Evolutionary conservation across 176 grass and related monocot species (phyloP), one percentile per base, ranked within the genome.

Genomic region (Oryza glumipatula): DNA sequence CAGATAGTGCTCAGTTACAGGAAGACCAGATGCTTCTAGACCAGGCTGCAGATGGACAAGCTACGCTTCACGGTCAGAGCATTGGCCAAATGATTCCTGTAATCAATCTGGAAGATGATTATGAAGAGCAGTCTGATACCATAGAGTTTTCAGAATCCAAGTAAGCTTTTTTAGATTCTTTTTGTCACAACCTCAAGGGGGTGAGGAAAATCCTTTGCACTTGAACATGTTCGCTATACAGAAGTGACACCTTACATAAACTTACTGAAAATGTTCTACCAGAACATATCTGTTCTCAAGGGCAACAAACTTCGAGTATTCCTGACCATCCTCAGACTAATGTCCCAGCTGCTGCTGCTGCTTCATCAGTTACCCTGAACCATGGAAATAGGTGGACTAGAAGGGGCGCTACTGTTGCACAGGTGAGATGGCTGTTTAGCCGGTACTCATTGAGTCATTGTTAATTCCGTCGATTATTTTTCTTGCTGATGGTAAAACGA

Each of bases 71-170:
- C 9, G 44, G 54, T 64, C 41, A 76, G 21, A 49, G 26, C 15
- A 80, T 70, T 71, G 65, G 84, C 0, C 23, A 47, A 80, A 76
- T 65, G 39, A 86, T 87, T 70, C 76, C 80, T 78, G 35, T 85
- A 49, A 90, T 93, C 73, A 68, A 85, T 90, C 54, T 87, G 41
- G 91, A 84, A 65, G 84, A 82, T 68, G 85, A 78, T 68, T 80
- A 48, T 1, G 44, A 78, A 90, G 81, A 84, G 68, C 74, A 89
- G 21, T 60, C 71, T 77, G 61, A 78, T 77, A 85, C 73, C 60
- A 77, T 36, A 65, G 72, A 82, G 12, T 61, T 84, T 52, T 24
- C 87, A 51, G 81, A 84, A 64, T 47, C 79, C 78, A 89, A 78
- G 87, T 92, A 89, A 87, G 87, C 28, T 3, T 78, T 76, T 65